Evolutionary conservation across 2,329 filamentous ascomycete genomes (phyloP).

Genomic region (Aphanoascus verrucosus): DNA sequence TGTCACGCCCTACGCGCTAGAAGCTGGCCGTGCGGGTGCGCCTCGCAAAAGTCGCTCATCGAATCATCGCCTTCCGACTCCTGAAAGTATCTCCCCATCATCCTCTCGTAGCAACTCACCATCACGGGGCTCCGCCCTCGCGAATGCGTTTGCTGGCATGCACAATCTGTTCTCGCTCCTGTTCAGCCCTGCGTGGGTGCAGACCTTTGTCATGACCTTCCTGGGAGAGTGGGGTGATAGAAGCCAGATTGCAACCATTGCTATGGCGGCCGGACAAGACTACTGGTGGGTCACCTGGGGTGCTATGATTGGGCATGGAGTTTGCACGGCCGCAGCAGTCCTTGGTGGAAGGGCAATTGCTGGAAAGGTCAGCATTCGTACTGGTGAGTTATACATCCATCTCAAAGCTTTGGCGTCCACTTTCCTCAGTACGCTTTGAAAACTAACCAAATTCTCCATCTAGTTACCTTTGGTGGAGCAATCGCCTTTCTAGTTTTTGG

Average conservation of each 20-base stretch:
- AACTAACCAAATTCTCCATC: constrained; percentile 22
- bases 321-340: constrained; percentile 85
- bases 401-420: not conserved
- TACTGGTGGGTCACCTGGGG: constrained; percentile 98
- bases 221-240: constrained; percentile 96
- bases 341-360: constrained; percentile 87
- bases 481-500: constrained; percentile 84
- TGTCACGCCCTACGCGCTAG: constrained; percentile 64
- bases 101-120: constrained; percentile 52
- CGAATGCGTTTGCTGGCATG: constrained; percentile 50
- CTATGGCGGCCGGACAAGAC: constrained; percentile 95
- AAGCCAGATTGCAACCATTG: constrained; percentile 95
- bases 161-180: constrained; percentile 80
- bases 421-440: constrained; percentile 7
- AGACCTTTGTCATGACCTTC: constrained; percentile 99
- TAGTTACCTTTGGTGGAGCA: constrained; percentile 87
- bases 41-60: constrained; percentile 56
- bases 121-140: constrained; percentile 36
- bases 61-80: constrained; percentile 65
- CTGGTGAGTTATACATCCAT: constrained; percentile 55
- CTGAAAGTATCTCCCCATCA: constrained; percentile 69
- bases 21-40: constrained; percentile 59
- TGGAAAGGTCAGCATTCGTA: constrained; percentile 84
- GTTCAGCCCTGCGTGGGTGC: constrained; percentile 92
- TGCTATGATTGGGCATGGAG: constrained; percentile 71